Conservation (phyloP, 2,329 filamentous ascomycete species). For the Verticillium albo-atrum region DNA sequence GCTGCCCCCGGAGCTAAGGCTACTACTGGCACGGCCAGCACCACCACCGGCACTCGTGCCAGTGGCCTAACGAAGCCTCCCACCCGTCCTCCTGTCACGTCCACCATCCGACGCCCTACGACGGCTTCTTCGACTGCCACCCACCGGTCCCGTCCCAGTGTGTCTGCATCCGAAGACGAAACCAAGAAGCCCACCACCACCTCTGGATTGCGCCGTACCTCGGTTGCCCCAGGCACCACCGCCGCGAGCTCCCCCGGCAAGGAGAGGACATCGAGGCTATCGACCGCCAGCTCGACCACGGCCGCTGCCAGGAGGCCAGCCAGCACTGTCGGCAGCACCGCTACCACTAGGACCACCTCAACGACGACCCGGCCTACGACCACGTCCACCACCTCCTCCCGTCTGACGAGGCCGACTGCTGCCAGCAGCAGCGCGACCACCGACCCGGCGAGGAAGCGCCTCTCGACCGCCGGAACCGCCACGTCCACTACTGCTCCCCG, state of each 20-base stretch:
- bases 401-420: slow-evolving; percentile 17
- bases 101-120: slow-evolving; percentile 22
- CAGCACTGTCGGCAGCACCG: slow-evolving; percentile 14
- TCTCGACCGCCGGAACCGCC: slow-evolving; percentile 43
- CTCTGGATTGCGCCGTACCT: slow-evolving; percentile 36
- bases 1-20: slow-evolving; percentile 23
- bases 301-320: slow-evolving; percentile 25
- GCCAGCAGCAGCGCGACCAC: slow-evolving; percentile 29
- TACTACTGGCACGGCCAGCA: slow-evolving; percentile 21
- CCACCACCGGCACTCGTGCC: slow-evolving; percentile 29
- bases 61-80: slow-evolving; percentile 42
- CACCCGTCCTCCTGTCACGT: slow-evolving; percentile 37
- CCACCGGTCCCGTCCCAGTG: slow-evolving; percentile 42
- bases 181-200: slow-evolving; percentile 35
- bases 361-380: slow-evolving; percentile 27
- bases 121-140: slow-evolving; percentile 30
- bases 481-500: slow-evolving; percentile 33
- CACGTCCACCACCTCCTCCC: slow-evolving; percentile 28
- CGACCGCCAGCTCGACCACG: slow-evolving; percentile 20
- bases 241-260: slow-evolving; percentile 19
- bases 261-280: slow-evolving; percentile 25
- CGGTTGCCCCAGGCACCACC: slow-evolving; percentile 33
- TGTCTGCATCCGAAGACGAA: slow-evolving; percentile 47
- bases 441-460: slow-evolving; percentile 51
- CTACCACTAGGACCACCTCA: slow-evolving; percentile 20